A percentile compares a stretch with the other conserved stretches of the same genome.
Evolutionary conservation across 768 basidiomycete species (phyloP).

Genomic region (Hortiboletus flavorubellus): DNA sequence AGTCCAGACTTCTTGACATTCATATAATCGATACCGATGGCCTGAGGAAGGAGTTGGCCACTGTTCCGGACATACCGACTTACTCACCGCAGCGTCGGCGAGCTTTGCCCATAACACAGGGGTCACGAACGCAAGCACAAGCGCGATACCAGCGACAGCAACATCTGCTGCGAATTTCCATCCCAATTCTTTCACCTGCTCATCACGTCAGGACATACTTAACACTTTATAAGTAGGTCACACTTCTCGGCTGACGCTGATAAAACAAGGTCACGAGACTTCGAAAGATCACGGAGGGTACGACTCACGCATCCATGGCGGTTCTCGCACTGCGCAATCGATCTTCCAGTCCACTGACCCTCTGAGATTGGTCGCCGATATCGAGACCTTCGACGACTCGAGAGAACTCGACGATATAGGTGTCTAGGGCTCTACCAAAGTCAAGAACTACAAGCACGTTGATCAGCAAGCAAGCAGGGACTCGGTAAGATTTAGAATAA

Average conservation of each 20-base stretch:
- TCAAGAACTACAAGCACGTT: slow-evolving; percentile 6
- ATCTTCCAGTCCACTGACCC: background rate
- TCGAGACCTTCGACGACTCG: slow-evolving; percentile 8
- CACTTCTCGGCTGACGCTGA: slow-evolving; percentile 19
- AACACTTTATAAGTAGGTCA: background rate
- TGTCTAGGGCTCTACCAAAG: slow-evolving; percentile 14
- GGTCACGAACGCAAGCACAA: slow-evolving; percentile 14
- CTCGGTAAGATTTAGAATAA: background rate
- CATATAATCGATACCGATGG: slow-evolving; percentile 2
- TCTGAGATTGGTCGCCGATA: slow-evolving; percentile 2
- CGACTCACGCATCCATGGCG: slow-evolving; percentile 17
- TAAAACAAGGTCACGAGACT: background rate
- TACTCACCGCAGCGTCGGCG: slow-evolving; percentile 2
- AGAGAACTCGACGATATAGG: slow-evolving; percentile 15
- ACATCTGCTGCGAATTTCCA: slow-evolving; percentile 17
- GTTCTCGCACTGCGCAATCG: slow-evolving; percentile 2
- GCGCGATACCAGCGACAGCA: slow-evolving; percentile 10
- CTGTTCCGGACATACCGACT: background rate
- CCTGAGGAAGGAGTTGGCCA: background rate
- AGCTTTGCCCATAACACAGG: slow-evolving; percentile 11
- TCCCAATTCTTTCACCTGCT: slow-evolving; percentile 16
- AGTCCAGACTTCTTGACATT: slow-evolving; percentile 2
- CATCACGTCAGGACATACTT: background rate
- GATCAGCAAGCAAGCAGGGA: background rate
- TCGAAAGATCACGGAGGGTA: background rate